phyloP scores from a whole-genome alignment of 1,139 yeast species.

The Candida freyschussii region DNA sequence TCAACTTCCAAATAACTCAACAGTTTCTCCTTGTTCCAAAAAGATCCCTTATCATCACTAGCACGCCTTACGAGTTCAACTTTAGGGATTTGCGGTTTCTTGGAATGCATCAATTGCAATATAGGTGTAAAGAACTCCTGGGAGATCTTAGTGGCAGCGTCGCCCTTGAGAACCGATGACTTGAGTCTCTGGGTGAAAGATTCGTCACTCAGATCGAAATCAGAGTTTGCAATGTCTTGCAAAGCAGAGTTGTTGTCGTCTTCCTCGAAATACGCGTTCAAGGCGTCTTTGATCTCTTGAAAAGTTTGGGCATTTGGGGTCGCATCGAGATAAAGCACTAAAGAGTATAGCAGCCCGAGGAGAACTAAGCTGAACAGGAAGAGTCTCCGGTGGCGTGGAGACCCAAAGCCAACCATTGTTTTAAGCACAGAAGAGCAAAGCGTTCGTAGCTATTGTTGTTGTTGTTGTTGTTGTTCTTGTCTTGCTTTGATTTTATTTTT shows the following conservation, averaged over 20 bases:
- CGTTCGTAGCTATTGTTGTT: too few relatives aligned
- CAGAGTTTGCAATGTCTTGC: conserved; percentile 14
- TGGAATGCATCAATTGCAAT: conserved; percentile 11
- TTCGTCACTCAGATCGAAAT: conserved; percentile 9
- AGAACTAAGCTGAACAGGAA: conserved; percentile 2
- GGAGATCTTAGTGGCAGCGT: conserved; percentile 6
- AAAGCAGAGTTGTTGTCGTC: conserved; percentile 13
- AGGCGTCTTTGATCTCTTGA: conserved; percentile 4
- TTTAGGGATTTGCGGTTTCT: conserved; percentile 13
- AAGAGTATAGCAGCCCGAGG: conserved; percentile 7
- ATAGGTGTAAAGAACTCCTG: conserved; percentile 18
- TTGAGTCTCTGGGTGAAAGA: conserved; percentile 2
- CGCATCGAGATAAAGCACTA: too few relatives aligned
- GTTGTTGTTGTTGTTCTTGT: too few relatives aligned
- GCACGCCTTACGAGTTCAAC: conserved; percentile 9
- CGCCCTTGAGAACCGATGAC: conserved; percentile 1
- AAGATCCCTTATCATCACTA: conserved; percentile 13
- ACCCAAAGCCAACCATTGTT: conserved; percentile 10
- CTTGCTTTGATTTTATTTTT: too few relatives aligned
- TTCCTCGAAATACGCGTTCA: conserved; percentile 8
- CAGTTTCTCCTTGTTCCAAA: conserved; percentile 15
- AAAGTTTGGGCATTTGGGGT: too few relatives aligned
- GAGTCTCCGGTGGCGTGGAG: conserved; percentile 12
- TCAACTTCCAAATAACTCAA: conserved; percentile 32
- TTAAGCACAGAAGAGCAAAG: neutral